phyloP scores from a whole-genome alignment of 768 basidiomycete species.

The Mycena albidolilacea region DNA sequence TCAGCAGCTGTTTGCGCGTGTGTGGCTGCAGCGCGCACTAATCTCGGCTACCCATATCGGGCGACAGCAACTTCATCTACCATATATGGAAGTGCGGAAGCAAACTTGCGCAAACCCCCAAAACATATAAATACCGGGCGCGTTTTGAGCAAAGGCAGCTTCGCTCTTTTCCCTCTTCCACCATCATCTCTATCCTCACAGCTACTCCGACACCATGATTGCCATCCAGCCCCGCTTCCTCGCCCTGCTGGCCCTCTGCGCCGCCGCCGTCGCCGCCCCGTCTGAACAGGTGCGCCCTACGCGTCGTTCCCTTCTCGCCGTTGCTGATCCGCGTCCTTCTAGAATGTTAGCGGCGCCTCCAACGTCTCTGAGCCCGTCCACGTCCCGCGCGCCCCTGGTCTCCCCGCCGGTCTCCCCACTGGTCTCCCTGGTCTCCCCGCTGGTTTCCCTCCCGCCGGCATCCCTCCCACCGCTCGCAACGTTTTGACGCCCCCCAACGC shows the following conservation, averaged over 20 bases:
- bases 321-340: constrained; percentile 12
- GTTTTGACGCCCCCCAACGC: background rate
- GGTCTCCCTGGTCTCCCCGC: background rate
- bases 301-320: background rate
- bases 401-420: background rate
- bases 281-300: background rate
- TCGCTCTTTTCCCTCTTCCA: constrained; percentile 16
- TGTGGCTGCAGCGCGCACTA: background rate
- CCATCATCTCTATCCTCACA: constrained; percentile 20
- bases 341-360: background rate
- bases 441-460: too few species aligned
- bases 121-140: constrained; percentile 4
- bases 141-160: background rate
- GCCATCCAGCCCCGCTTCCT: constrained; percentile 34
- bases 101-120: background rate
- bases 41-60: background rate
- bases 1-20: constrained; percentile 13
- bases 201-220: constrained; percentile 27
- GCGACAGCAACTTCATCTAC: background rate
- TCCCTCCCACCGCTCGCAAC: background rate
- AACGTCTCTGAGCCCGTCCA: background rate
- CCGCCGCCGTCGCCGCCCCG: constrained; percentile 14
- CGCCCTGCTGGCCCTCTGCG: constrained; percentile 32
- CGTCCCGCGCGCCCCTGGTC: background rate
- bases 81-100: too few species aligned